Base-by-base conservation (phyloP, 306 rosid species). In the Citrullus colocynthis region DNA sequence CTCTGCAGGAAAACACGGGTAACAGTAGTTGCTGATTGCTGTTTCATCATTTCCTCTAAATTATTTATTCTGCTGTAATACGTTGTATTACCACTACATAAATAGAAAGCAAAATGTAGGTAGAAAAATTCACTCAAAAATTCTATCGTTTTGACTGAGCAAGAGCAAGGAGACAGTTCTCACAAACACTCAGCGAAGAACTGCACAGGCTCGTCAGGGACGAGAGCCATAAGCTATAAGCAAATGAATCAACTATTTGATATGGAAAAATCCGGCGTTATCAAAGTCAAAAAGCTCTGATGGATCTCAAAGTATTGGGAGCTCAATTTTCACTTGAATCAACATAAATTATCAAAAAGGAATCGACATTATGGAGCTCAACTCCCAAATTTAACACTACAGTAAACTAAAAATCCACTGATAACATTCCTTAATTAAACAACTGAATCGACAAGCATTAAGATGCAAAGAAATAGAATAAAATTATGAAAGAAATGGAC, bases 401-500 rank as follows among this genome's bases (percentile, higher is more conserved):
- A 28, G 78, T 2, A 54, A 74, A 51, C 32, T 52, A 74, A 54
- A 52, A 9, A 0, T 6, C 21, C 56, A 44, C 41, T 73, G 60
- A 51, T 59, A 48, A 30, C 24, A 49, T 11, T 71, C 67, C 28
- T 1, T 7, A 36, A 76, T 57, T 21, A 1, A 12, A 51, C 14
- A 2, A 34, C 28, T 7, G 11, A 34, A 52, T 32, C 56, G 28
- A 34, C 1, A 1, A 24, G 34, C 21, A 51, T 6, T 18, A 0
- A 69, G 48, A 64, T 28, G 62, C 34, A 32, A 32, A 70, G 54
- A 17, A 16, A 16, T 7, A 30, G 60, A 58, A 58, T 15, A 3
- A 24, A 45, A 37, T 9, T 18, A 21, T 1, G 9, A 45, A 66
- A 65, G 79, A 79, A 32, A 7, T 57, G 39, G 81, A 93, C 98